Evolutionary conservation across 140 eudicot genomes (phyloP).

Genomic region (Bidens hawaiensis): DNA sequence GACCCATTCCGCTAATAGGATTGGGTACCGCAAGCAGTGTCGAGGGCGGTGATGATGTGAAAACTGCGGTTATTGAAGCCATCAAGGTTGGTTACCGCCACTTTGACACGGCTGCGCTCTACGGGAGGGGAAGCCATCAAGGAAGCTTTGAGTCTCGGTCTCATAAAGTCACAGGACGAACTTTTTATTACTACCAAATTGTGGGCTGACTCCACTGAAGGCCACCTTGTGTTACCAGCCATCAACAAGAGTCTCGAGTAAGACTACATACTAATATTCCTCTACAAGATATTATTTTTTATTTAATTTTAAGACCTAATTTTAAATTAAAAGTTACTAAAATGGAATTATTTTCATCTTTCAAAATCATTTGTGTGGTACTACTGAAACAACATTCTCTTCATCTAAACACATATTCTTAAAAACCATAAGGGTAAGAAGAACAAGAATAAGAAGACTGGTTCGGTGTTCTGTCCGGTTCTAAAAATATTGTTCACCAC

Average conservation of each 20-base stretch:
- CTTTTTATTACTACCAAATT: conserved; percentile 34
- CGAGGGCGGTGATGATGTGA: conserved; percentile 2
- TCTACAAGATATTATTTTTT: not conserved
- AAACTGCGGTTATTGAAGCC: conserved; percentile 28
- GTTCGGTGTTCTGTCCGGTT: no score
- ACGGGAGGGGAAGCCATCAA: conserved; percentile 31
- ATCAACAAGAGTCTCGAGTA: conserved; percentile 30
- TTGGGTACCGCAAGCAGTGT: conserved; percentile 1
- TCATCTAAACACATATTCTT: not conserved
- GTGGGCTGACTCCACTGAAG: conserved; percentile 28
- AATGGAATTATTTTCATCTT: no score
- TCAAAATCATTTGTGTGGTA: no score
- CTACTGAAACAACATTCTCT: not conserved
- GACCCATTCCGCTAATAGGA: conserved; percentile 24
- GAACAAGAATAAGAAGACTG: no score
- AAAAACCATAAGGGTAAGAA: no score
- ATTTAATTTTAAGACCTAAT: no score
- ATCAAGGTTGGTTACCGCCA: conserved; percentile 41
- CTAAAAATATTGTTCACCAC: no score
- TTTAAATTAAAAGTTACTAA: no score
- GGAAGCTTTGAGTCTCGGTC: conserved; percentile 31
- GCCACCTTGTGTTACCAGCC: conserved; percentile 37
- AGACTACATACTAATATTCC: not conserved
- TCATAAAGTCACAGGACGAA: conserved; percentile 18
- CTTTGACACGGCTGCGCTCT: conserved; percentile 39